Evolutionary conservation across 1,284 basidiomycete genomes (phyloP).

Genomic region (Malassezia arunalokei): DNA sequence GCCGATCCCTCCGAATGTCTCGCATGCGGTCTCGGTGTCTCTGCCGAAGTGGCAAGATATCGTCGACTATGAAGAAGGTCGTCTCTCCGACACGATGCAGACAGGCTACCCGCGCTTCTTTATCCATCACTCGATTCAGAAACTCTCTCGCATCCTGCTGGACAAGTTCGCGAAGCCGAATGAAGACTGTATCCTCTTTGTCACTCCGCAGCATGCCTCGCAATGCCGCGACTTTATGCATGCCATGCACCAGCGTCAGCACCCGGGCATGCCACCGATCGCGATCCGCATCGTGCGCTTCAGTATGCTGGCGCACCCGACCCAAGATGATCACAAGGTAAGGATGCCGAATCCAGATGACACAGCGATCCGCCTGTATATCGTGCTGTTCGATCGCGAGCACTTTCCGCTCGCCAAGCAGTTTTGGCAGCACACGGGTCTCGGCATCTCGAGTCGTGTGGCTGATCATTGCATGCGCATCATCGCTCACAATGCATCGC

Average conservation of each 20-base stretch:
- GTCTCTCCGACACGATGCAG: slow-evolving; percentile 70
- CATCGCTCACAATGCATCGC: slow-evolving; percentile 23
- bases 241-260: slow-evolving; percentile 13
- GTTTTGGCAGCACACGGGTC: slow-evolving; percentile 91
- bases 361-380: slow-evolving; percentile 48
- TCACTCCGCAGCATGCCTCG: slow-evolving; percentile 27
- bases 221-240: slow-evolving; percentile 38
- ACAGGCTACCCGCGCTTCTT: slow-evolving; percentile 97
- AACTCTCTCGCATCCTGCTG: slow-evolving; percentile 47
- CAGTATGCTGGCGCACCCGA: slow-evolving; percentile 19
- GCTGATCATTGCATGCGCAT: slow-evolving; percentile 64
- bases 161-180: slow-evolving; percentile 26
- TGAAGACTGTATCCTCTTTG: slow-evolving; percentile 33
- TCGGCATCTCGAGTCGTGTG: slow-evolving; percentile 74
- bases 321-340: slow-evolving; percentile 9
- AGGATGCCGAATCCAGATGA: neutral
- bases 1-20: slow-evolving; percentile 45
- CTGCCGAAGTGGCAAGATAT: slow-evolving; percentile 88
- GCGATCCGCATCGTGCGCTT: slow-evolving; percentile 33
- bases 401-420: slow-evolving; percentile 67
- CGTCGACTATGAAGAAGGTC: slow-evolving; percentile 83
- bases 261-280: neutral
- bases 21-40: slow-evolving; percentile 91
- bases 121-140: slow-evolving; percentile 73
- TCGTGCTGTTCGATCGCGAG: slow-evolving; percentile 61